Base-by-base conservation (phyloP, 1,284 basidiomycete genomes). In the Ceraceosorus guamensis region DNA sequence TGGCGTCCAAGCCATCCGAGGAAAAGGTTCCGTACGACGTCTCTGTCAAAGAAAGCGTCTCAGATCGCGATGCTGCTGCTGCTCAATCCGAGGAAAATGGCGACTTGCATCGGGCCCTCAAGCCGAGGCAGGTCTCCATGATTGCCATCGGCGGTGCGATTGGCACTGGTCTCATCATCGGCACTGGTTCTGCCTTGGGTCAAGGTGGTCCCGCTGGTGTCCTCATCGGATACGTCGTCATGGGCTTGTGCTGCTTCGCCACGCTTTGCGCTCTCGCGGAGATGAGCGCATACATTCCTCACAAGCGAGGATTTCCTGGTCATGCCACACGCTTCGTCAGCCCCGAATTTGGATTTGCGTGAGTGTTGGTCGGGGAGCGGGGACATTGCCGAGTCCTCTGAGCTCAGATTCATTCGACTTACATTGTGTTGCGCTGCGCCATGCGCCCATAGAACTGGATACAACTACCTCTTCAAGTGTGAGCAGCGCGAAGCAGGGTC, bases 151-250 rank as follows among this genome's bases (percentile, higher is more conserved):
- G 70, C 24, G 67, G 67, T 46, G 62, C 62, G 3, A 59, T 69
- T 24, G 67, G 67, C 6, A 88, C 86, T 30, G 87, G 87, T 71
- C 79, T 89, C 16, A 85, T 89, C 63, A 87, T 89, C 63, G 87
- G 86, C 46, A 82, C 77, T 5, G 80, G 79, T 45, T 67, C 67
- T 0, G 77, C 75, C 51, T 65, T 81, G 7, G 67, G 73, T 8
- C 67, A 76, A 52, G 79, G 77, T 34, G 80, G 80, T 6, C 80
- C 80, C 0, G 78, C 70, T 0, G 75, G 73, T 16, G 70, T 81
- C 11, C 75, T 81, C 58, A 70, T 81, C 46, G 75, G 78, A 1
- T 81, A 80, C 60, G 59, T 71, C 3, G 62, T 78, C 53, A 61
- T 71, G 31, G 66, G 62, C 55, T 34, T 45, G 47, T 44, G 14